A percentile compares a stretch with the other conserved stretches of the same genome.
Conservation (phyloP, 1,284 basidiomycete species). For the Tilletiaria anomala region DNA sequence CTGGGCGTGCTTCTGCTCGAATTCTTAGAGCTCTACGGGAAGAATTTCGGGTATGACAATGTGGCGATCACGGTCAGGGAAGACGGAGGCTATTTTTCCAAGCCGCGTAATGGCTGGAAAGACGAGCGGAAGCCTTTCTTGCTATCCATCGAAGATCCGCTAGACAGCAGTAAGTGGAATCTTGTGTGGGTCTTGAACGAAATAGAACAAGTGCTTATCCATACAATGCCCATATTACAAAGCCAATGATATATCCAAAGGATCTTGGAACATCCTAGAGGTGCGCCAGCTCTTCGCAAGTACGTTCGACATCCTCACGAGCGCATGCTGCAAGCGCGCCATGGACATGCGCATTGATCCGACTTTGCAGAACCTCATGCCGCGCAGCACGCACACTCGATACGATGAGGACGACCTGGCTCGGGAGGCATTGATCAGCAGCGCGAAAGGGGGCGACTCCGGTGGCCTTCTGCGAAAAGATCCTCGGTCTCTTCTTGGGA, state of each 20-base stretch:
- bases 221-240: not conserved
- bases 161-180: conserved; percentile 57
- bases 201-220: not conserved
- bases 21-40: conserved; percentile 89
- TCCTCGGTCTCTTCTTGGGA: too few species aligned
- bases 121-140: conserved; percentile 46
- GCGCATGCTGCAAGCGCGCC: conserved; percentile 38
- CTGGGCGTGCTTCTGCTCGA: conserved; percentile 84
- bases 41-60: conserved; percentile 57
- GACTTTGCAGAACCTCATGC: too few species aligned
- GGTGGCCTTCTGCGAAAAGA: too few species aligned
- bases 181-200: not conserved
- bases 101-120: conserved; percentile 23
- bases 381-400: too few species aligned
- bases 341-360: conserved; percentile 8
- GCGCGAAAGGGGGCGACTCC: too few species aligned
- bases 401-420: too few species aligned
- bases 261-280: conserved; percentile 67
- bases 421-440: too few species aligned
- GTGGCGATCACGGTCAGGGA: conserved; percentile 61
- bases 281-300: conserved; percentile 72
- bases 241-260: conserved; percentile 86
- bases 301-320: conserved; percentile 66
- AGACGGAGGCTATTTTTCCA: conserved; percentile 61
- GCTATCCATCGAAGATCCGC: conserved; percentile 87